Evolutionary conservation across 768 basidiomycete species (phyloP), one percentile per base, ranked within the genome.

Genomic region (Porpolomopsis calyptriformis): DNA sequence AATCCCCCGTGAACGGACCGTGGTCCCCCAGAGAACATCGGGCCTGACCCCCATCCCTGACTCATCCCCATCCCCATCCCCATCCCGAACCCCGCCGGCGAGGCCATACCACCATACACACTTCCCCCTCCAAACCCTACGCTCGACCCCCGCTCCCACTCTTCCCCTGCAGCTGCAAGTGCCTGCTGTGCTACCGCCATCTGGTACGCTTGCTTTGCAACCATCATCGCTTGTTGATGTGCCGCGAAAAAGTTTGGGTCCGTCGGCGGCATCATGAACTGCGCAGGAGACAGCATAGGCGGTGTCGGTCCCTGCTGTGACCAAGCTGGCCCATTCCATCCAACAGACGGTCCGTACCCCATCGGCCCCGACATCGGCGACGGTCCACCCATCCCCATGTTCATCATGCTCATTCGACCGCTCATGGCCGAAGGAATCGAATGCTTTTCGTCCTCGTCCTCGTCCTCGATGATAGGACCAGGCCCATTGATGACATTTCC

Each of bases 151-250:
- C 88, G 79, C 58, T 92, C 89, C 89, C 89, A 92, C 58, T 91
- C 87, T 25, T 91, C 89, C 16, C 75, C 86, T n/a, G 89, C 89
- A 6, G 80, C 78, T 6, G 79, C 82, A 75, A 90, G 82, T 4
- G 89, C 89, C 53, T 91, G 89, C 61, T 89, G 89, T 4, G 89
- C 89, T 35, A 92, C 83, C 2, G 89, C 84, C 69, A 85, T 78
- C 62, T 91, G 89, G 57, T 88, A 92, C 3, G 88, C 80, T 61
- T 91, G 89, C 61, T 91, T 91, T 43, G 89, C 89, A 46, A 72
- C 64, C 66, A 87, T 66, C 76, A 92, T 86, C 2, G 89, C 89
- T 48, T 87, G 86, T 59, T 91, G 88, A 59, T 92, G 89, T 14
- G 86, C 87, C 4, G 71, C 78, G 24, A 86, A 52, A 59, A 76